These are phyloP conservation scores for Penicillium manginii DNA, from an alignment of 495 filamentous ascomycete species.

Conservation along the genomic window DNA sequence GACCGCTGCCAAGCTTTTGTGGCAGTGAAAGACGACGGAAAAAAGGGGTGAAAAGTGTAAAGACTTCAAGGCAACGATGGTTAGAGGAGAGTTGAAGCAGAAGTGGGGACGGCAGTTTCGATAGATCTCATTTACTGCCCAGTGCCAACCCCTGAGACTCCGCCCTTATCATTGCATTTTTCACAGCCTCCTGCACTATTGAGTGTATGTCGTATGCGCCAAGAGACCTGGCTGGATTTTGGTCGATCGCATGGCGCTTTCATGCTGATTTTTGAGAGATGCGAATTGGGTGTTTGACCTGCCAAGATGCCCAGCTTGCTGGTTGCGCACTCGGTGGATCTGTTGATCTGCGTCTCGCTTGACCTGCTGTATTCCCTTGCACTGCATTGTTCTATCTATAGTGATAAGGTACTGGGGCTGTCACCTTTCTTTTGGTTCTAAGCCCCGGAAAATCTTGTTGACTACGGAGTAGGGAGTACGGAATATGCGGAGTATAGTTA, in stretches of 20 bases:
- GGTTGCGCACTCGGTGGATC: not conserved
- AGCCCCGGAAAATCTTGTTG: not conserved
- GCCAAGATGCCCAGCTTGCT: conserved; percentile 23
- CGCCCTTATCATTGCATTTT: conserved; percentile 21
- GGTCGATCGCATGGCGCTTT: conserved; percentile 20
- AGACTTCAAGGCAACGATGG: not conserved
- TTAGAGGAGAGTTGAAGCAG: not conserved
- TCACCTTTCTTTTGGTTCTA: not conserved
- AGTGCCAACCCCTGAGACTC: conserved; percentile 15
- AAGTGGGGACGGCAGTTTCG: not conserved
- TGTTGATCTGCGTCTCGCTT: conserved; percentile 1
- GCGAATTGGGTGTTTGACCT: conserved; percentile 5
- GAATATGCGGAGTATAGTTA: too few species aligned
- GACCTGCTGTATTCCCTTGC: not conserved
- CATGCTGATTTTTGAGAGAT: conserved; percentile 17
- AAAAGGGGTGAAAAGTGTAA: not conserved
- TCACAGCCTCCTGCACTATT: conserved; percentile 31
- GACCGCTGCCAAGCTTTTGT: conserved; percentile 45
- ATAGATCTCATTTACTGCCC: conserved; percentile 2
- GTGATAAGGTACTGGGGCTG: not conserved
- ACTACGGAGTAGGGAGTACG: not conserved
- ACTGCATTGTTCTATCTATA: conserved; percentile 1
- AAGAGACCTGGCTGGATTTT: conserved; percentile 12
- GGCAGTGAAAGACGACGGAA: conserved; percentile 29
- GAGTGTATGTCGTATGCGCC: conserved; percentile 11